Evolutionary conservation across 176 grass and related monocot species (phyloP).

Genomic region (barley (Hordeum vulgare)): DNA sequence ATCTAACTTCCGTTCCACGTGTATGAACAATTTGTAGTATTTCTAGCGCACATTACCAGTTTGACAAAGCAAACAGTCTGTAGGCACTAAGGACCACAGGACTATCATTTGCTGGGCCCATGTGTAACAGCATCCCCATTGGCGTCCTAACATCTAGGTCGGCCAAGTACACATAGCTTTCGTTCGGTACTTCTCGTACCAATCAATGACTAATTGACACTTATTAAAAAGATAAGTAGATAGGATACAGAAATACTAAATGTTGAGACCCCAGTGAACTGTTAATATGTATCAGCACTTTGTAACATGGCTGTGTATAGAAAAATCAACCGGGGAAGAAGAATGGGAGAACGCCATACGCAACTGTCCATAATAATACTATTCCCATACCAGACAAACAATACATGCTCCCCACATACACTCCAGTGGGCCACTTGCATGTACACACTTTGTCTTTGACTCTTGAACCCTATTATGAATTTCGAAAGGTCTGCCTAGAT

Average conservation of each 20-base stretch:
- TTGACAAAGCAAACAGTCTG: neutral
- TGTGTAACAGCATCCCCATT: neutral
- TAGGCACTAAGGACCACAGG: neutral
- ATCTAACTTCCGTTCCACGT: neutral
- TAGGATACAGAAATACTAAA: neutral
- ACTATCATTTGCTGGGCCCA: neutral
- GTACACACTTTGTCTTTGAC: constrained; percentile 27
- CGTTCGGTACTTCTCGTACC: neutral
- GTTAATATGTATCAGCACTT: neutral
- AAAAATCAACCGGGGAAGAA: neutral
- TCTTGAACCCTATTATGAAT: constrained; percentile 6
- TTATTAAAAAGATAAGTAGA: neutral
- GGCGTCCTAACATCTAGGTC: neutral
- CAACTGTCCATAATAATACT: constrained; percentile 32
- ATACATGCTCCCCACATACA: constrained; percentile 36
- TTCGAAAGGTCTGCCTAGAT: constrained; percentile 8
- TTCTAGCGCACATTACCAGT: neutral
- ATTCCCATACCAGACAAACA: constrained; percentile 32
- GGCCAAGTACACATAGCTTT: neutral
- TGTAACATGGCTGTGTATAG: neutral
- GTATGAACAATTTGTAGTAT: neutral
- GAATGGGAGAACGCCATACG: neutral
- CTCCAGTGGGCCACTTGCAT: constrained; percentile 30
- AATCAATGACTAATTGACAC: neutral
- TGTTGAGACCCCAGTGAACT: neutral